Evolutionary conservation across 1,139 yeast genomes (phyloP).

Genomic region (Hemisphaericaspora lyxosophila): DNA sequence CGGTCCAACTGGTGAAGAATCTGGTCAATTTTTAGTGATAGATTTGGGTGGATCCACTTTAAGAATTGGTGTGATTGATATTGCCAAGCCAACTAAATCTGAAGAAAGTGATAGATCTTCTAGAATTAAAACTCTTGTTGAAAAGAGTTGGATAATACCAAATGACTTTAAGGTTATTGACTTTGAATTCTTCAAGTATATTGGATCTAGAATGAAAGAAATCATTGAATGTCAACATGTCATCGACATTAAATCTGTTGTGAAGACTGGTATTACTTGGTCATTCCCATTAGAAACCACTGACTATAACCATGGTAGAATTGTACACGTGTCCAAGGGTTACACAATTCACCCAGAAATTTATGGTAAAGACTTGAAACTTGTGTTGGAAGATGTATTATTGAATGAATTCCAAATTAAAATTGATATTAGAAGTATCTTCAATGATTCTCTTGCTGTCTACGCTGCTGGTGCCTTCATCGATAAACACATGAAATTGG

Average conservation of each 20-base stretch:
- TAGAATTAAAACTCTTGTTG: slow-evolving; percentile 31
- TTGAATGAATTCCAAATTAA: slow-evolving; percentile 22
- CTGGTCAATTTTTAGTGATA: slow-evolving; percentile 45
- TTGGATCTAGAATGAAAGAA: slow-evolving; percentile 35
- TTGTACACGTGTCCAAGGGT: slow-evolving; percentile 53
- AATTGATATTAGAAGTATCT: slow-evolving; percentile 34
- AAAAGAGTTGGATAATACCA: slow-evolving; percentile 41
- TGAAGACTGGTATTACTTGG: slow-evolving; percentile 56
- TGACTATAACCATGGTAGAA: slow-evolving; percentile 43
- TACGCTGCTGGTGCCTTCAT: slow-evolving; percentile 46
- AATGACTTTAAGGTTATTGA: slow-evolving; percentile 41
- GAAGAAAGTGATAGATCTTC: slow-evolving; percentile 17
- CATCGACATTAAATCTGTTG: slow-evolving; percentile 17
- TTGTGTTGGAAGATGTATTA: slow-evolving; percentile 35
- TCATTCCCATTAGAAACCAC: slow-evolving; percentile 54
- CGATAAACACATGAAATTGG: slow-evolving; percentile 38
- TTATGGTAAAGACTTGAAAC: slow-evolving; percentile 41
- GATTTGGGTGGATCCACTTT: slow-evolving; percentile 60
- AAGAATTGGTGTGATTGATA: slow-evolving; percentile 46
- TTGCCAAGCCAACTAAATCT: slow-evolving; percentile 18
- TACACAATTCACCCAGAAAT: slow-evolving; percentile 43
- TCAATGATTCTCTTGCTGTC: slow-evolving; percentile 49
- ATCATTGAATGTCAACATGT: slow-evolving; percentile 29
- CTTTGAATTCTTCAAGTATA: slow-evolving; percentile 38
- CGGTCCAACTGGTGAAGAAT: slow-evolving; percentile 42